Evolutionary conservation across 2,329 filamentous ascomycete genomes (phyloP).

Genomic region (Cladophialophora bantiana): DNA sequence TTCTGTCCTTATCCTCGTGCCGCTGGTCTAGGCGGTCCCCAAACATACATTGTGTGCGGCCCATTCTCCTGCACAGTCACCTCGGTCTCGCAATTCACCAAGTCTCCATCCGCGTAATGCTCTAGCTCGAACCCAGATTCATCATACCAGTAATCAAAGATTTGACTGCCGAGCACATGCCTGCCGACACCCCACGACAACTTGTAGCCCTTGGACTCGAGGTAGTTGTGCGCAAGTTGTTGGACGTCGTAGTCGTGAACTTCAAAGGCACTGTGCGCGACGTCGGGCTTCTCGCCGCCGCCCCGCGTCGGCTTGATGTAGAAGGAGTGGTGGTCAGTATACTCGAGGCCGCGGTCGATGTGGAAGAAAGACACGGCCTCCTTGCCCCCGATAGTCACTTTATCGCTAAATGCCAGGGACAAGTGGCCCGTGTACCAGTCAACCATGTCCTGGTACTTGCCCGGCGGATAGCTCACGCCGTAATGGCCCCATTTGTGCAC

Average conservation of each 20-base stretch:
- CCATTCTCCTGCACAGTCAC: slow-evolving; percentile 32
- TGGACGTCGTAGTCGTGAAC: slow-evolving; percentile 76
- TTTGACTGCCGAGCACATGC: slow-evolving; percentile 71
- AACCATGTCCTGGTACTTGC: slow-evolving; percentile 46
- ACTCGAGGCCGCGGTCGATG: slow-evolving; percentile 55
- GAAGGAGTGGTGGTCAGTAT: slow-evolving; percentile 62
- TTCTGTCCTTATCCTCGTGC: neutral
- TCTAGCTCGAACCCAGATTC: slow-evolving; percentile 66
- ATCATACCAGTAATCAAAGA: slow-evolving; percentile 73
- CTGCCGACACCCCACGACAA: slow-evolving; percentile 74
- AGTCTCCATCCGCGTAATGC: slow-evolving; percentile 74
- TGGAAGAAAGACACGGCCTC: slow-evolving; percentile 56
- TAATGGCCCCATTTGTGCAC: slow-evolving; percentile 59
- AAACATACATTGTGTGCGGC: slow-evolving; percentile 15
- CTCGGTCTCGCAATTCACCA: slow-evolving; percentile 41
- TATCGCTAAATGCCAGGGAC: slow-evolving; percentile 55
- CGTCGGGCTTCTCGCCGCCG: slow-evolving; percentile 50
- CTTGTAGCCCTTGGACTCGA: slow-evolving; percentile 67
- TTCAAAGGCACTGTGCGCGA: slow-evolving; percentile 74
- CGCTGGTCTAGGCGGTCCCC: slow-evolving; percentile 14
- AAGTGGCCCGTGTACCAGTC: slow-evolving; percentile 42
- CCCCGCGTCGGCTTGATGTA: slow-evolving; percentile 40
- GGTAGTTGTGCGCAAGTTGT: slow-evolving; percentile 72
- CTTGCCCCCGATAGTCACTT: slow-evolving; percentile 46
- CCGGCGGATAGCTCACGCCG: slow-evolving; percentile 47